These are phyloP conservation scores for Mycoemilia scoparia DNA, from an alignment of 192 early-diverging fungal genomes.

Conservation along the genomic window DNA sequence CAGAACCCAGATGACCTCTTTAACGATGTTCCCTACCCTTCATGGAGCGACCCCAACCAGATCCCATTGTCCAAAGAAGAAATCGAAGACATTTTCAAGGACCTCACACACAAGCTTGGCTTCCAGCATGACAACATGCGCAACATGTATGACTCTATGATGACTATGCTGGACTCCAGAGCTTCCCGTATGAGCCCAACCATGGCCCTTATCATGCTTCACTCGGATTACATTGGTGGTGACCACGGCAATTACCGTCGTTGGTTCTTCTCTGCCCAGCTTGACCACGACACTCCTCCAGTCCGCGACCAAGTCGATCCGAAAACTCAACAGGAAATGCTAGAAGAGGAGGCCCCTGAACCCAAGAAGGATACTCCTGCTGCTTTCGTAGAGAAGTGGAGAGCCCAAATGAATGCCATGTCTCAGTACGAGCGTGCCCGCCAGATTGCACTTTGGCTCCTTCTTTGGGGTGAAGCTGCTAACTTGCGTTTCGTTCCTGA, in stretches of 20 bases:
- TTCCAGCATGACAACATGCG: slow-evolving; percentile 60
- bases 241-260: slow-evolving; percentile 64
- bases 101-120: slow-evolving; percentile 48
- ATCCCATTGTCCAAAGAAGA: slow-evolving; percentile 45
- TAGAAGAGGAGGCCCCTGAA: slow-evolving; percentile 21
- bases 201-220: slow-evolving; percentile 49
- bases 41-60: slow-evolving; percentile 40
- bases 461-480: slow-evolving; percentile 66
- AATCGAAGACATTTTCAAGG: slow-evolving; percentile 49
- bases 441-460: slow-evolving; percentile 53
- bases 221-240: slow-evolving; percentile 66
- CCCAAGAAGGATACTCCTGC: slow-evolving; percentile 20
- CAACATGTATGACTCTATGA: slow-evolving; percentile 57
- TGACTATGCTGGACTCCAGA: slow-evolving; percentile 65
- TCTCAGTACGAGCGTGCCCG: slow-evolving; percentile 49
- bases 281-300: slow-evolving; percentile 36
- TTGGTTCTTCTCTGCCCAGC: slow-evolving; percentile 64
- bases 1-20: slow-evolving; percentile 28
- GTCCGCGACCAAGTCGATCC: slow-evolving; percentile 29
- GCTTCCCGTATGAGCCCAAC: slow-evolving; percentile 52
- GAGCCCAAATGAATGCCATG: slow-evolving; percentile 46
- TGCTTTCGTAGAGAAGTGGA: slow-evolving; percentile 46
- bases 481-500: slow-evolving; percentile 55
- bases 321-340: slow-evolving; percentile 26
- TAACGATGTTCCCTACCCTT: slow-evolving; percentile 29